Base-by-base conservation (phyloP, 345 rosid genomes). In the Lepidium sativum region DNA sequence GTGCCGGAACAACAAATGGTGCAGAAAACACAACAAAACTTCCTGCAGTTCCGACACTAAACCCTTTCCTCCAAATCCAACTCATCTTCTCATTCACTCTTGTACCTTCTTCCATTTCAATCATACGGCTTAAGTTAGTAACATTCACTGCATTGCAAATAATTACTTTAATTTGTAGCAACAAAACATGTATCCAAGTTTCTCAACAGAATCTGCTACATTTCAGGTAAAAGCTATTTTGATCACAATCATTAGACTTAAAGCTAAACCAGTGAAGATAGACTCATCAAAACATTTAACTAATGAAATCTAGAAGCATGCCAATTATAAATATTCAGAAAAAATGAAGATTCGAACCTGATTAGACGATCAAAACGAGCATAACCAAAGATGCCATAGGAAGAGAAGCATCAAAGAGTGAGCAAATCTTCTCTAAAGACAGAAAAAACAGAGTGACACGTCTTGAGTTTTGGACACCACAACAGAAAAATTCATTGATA, bases 1-100 rank as follows among this genome's bases (percentile, higher is more conserved):
- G 82, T 1, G 96, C 77, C 9, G 97, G 97, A 75, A 89, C 69
- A 54, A 92, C 29, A 43, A 89, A 2, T 2, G 96, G 85, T 9
- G 82, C 85, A 17, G 83, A 82, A 53, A 86, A 55, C n/a, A 87
- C 12, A 13, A 83, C 73, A 49, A 84, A 57, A 27, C 84, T 82
- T 2, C 81, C 57, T 45, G 82, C 70, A 72, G 6, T 89, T 15
- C 87, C 87, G 43, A 84, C 14, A 14, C 50, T 54, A 29, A 85
- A 14, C 12, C 88, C 82, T 65, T 75, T 80, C 52, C 58, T 66
- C 77, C 75, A 65, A 15, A 84, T 47, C 82, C 92, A 86, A 42
- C 71, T 60, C 69, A 83, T 45, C 39, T 67, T 78, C 17, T 81
- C 69, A 39, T 60, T 17, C 1, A 48, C 25, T 23, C 15, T 41